A percentile compares a stretch with the other conserved stretches of the same genome.
These are phyloP conservation scores for Mycena filopes DNA, from an alignment of 768 basidiomycete species.

Conservation along the genomic window DNA sequence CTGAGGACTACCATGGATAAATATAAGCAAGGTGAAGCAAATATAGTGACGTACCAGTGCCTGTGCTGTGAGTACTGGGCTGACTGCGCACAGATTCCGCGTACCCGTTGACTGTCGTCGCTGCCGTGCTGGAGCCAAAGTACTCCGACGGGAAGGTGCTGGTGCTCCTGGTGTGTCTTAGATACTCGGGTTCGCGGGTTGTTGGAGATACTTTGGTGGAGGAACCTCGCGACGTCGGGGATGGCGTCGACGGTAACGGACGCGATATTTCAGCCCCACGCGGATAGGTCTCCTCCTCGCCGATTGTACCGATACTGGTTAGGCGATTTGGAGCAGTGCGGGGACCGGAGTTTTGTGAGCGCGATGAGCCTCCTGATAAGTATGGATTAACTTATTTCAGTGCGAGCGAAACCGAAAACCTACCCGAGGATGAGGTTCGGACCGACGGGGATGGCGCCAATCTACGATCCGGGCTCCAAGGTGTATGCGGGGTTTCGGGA, in stretches of 20 bases:
- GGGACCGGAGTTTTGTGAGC: conserved; percentile 22
- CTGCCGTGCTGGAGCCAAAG: background rate
- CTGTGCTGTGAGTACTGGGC: conserved; percentile 18
- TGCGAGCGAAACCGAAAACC: background rate
- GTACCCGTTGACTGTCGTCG: conserved; percentile 11
- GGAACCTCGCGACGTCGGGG: conserved; percentile 14
- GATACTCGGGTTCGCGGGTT: background rate
- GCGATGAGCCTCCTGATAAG: conserved; percentile 20
- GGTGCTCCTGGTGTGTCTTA: conserved; percentile 12
- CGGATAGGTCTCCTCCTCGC: conserved; percentile 23
- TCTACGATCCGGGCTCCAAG: conserved; percentile 22
- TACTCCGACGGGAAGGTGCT: conserved; percentile 25
- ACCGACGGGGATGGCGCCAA: conserved; percentile 28
- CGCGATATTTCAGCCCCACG: background rate
- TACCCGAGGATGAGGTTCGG: conserved; percentile 34
- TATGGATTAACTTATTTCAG: background rate
- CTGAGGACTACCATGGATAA: conserved; percentile 24
- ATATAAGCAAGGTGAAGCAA: background rate
- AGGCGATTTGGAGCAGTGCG: conserved; percentile 16
- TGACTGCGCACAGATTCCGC: conserved; percentile 29
- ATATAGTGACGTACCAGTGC: conserved; percentile 4
- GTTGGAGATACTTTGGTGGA: background rate
- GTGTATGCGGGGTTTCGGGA: conserved; percentile 26
- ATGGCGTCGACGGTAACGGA: conserved; percentile 1
- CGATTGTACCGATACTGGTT: conserved; percentile 18